Conservation (phyloP, 2,329 filamentous ascomycete genomes). For the Aspergillus sojae region DNA sequence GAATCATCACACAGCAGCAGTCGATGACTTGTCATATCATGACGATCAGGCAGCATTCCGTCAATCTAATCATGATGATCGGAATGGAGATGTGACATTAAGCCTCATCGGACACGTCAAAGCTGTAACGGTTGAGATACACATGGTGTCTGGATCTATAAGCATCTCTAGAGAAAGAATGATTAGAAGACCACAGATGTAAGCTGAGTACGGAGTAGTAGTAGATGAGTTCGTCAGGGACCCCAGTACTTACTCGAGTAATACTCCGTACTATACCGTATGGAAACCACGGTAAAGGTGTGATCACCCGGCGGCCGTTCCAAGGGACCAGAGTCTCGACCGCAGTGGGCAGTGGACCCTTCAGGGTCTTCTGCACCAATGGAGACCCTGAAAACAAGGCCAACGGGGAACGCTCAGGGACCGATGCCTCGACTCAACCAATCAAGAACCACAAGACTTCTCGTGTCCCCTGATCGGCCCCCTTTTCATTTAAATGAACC, state of each 20-base stretch:
- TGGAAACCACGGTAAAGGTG: conserved; percentile 10
- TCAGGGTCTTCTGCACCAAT: conserved; percentile 13
- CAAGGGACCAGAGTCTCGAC: conserved; percentile 18
- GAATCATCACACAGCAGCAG: neutral
- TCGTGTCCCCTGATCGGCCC: conserved; percentile 23
- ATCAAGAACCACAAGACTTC: conserved; percentile 3
- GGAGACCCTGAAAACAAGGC: neutral
- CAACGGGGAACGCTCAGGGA: conserved; percentile 18
- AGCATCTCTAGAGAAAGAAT: no score
- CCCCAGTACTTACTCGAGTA: neutral
- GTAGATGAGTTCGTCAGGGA: neutral
- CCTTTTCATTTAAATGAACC: conserved; percentile 23
- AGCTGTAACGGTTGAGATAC: no score
- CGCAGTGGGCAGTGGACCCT: conserved; percentile 8
- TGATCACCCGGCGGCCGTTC: conserved; percentile 9
- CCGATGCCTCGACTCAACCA: conserved; percentile 13
- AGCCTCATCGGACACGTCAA: neutral
- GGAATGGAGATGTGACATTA: conserved; percentile 2
- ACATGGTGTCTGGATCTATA: no score
- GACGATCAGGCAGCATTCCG: conserved; percentile 10
- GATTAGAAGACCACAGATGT: neutral
- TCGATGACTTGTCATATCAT: neutral
- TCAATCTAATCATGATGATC: conserved; percentile 11
- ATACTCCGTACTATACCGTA: conserved; percentile 2
- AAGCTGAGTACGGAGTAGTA: neutral